Base-by-base conservation (phyloP, 495 filamentous ascomycete species). In the Jackrogersella multiformis region DNA sequence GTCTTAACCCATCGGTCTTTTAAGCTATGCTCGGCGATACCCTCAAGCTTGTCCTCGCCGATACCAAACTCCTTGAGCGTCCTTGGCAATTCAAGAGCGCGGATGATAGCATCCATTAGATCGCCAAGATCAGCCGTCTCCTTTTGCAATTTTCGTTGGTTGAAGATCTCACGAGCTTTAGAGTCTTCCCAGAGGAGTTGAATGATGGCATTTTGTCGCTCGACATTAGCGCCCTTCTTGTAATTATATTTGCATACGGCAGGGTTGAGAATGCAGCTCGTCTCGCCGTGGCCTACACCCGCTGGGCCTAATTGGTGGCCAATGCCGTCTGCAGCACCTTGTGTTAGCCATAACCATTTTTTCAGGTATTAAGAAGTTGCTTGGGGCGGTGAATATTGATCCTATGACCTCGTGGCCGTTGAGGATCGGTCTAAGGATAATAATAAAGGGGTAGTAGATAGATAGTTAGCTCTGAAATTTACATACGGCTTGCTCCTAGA, bases 281-380 rank as follows among this genome's bases (percentile, higher is more conserved):
- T 88, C 65, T 87, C 86, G 15, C 87, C 87, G 66, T 90, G 87
- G 3, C 83, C 80, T n/a, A 89, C 86, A 1, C 85, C 86, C 3
- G 87, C 73, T 0, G 85, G 86, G 15, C 87, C 87, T 0, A 89
- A 78, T 71, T 88, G 86, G 76, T 88, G 85, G 10, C 86, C 86
- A 71, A 89, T 88, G 1, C 80, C 86, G 74, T 90, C 66, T 69
- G 15, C 18, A 41, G 2, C 36, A 52, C 13, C 18, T 41, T 4
- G 15, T 34, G 49, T 69, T 24, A 69, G 49, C 9, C 35, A 34
- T 30, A 15, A 45, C 4, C 18, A 6, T 49, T 28, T 16, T 28
- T 8, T 18, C 7, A 18, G 26, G 16, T 18, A 5, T 49, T 16
- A 13, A 2, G 20, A 13, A 2, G 26, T 30, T 13, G 24, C 24